Evolutionary conservation across 306 rosid genomes (phyloP), one percentile per base, ranked within the genome.

Genomic region (Gleditsia sinensis): DNA sequence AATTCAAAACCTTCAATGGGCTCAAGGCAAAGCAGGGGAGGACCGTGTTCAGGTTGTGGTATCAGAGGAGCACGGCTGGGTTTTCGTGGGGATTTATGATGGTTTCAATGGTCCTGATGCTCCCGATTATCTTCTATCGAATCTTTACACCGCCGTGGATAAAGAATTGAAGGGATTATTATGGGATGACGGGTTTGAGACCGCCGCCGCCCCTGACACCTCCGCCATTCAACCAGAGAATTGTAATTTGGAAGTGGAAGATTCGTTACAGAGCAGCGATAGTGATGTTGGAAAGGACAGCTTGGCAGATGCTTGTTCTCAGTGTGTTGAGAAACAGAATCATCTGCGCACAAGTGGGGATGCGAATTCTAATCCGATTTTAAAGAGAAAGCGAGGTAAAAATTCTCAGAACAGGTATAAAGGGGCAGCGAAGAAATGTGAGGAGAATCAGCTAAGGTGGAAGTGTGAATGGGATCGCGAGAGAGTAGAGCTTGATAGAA

Each of bases 51-150:
- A 95, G 57, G 98, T 95, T 4, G 98, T 95, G 7, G 99, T 95
- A 16, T 95, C 99, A 0, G 99, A 95, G 66, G 99, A 95, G 61
- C 97, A 90, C 40, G 96, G 98, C 1, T 95, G 99, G 99, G 98
- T 95, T 46, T 95, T 95, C 76, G 98, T 95, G 2, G 99, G 99
- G 58, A 95, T 95, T 63, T 95, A 95, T 36, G 98, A 95, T 23
- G 99, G 99, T 28, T 95, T 95, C 84, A 95, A 85, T 28, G 99
- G 99, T 50, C 99, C 98, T 0, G 99, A 95, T 89, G 99, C 99
- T 3, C 98, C 99, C 0, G 99, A 95, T 79, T 95, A 83, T 25
- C 82, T 95, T 0, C 74, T 92, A 0, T 90, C 98, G 0, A 95
- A 95, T 81, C 76, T 95, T 33, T 95, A 95, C 82, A 37, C 77